Evolutionary conservation across 1,284 basidiomycete species (phyloP).

Genomic region (Albatrellus sp.): DNA sequence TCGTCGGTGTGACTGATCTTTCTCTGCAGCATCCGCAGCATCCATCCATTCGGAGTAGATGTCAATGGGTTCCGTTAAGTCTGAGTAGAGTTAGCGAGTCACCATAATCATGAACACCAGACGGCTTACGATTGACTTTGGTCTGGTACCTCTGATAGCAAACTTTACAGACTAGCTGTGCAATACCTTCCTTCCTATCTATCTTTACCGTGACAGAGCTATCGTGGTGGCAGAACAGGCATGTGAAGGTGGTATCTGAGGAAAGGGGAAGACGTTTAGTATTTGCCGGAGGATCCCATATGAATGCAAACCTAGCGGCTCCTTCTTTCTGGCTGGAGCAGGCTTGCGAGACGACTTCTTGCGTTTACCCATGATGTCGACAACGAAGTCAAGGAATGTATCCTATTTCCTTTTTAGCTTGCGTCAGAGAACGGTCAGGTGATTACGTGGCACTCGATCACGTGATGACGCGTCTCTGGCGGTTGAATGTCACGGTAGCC

Average conservation of each 20-base stretch:
- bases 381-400: constrained; percentile 1
- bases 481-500: not conserved
- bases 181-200: constrained; percentile 73
- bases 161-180: constrained; percentile 64
- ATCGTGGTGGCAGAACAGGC: constrained; percentile 87
- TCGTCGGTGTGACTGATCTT: constrained; percentile 37
- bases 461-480: constrained; percentile 9
- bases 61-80: constrained; percentile 80
- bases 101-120: not conserved
- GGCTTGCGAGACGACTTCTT: constrained; percentile 78
- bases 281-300: not conserved
- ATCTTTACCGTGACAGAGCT: constrained; percentile 80
- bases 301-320: constrained; percentile 52
- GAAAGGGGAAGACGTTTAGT: constrained; percentile 2
- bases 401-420: not conserved
- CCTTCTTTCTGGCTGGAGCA: constrained; percentile 40
- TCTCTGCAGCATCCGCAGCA: constrained; percentile 76
- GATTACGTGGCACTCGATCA: constrained; percentile 3
- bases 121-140: constrained; percentile 70
- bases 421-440: constrained; percentile 5
- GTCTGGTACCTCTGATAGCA: constrained; percentile 77
- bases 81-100: constrained; percentile 21
- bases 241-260: constrained; percentile 67
- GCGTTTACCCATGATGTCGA: constrained; percentile 59
- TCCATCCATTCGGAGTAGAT: constrained; percentile 91